Evolutionary conservation across 2,329 filamentous ascomycete species (phyloP).

Genomic region (Nothomitra cinnamomea): DNA sequence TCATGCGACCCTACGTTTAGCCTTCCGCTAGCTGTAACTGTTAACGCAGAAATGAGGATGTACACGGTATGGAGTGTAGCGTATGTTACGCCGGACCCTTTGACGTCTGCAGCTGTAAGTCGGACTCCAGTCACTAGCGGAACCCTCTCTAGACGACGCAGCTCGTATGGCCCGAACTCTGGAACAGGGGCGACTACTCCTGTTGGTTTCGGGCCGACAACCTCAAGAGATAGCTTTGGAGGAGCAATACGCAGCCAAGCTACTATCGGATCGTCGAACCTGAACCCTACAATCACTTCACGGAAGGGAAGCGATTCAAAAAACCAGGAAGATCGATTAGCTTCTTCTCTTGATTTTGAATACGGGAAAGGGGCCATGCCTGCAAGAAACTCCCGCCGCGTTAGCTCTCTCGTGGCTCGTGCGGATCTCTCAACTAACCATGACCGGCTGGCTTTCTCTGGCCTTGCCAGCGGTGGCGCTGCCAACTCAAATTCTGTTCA

Average conservation of each 20-base stretch:
- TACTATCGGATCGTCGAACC: neutral
- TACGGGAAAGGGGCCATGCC: constrained; percentile 35
- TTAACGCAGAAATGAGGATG: constrained; percentile 57
- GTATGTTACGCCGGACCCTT: constrained; percentile 52
- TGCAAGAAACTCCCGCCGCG: constrained; percentile 50
- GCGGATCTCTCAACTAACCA: constrained; percentile 75
- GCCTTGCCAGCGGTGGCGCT: constrained; percentile 38
- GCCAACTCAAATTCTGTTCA: constrained; percentile 28
- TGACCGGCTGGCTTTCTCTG: constrained; percentile 63
- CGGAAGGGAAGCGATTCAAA: neutral
- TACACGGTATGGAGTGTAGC: constrained; percentile 75
- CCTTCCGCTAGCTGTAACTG: constrained; percentile 61
- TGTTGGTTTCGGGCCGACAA: constrained; percentile 39
- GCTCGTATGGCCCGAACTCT: constrained; percentile 44
- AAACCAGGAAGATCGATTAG: constrained; percentile 34
- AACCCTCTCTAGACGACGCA: constrained; percentile 50
- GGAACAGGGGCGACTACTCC: constrained; percentile 63
- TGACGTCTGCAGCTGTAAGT: constrained; percentile 23
- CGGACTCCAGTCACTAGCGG: constrained; percentile 35
- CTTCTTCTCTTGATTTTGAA: constrained; percentile 55
- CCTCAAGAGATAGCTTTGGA: constrained; percentile 63
- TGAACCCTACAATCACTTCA: neutral
- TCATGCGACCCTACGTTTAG: constrained; percentile 27
- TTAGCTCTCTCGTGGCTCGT: constrained; percentile 80
- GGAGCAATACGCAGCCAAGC: constrained; percentile 16